Base-by-base conservation (phyloP, 306 rosid species). In the Mimosa bimucronata region DNA sequence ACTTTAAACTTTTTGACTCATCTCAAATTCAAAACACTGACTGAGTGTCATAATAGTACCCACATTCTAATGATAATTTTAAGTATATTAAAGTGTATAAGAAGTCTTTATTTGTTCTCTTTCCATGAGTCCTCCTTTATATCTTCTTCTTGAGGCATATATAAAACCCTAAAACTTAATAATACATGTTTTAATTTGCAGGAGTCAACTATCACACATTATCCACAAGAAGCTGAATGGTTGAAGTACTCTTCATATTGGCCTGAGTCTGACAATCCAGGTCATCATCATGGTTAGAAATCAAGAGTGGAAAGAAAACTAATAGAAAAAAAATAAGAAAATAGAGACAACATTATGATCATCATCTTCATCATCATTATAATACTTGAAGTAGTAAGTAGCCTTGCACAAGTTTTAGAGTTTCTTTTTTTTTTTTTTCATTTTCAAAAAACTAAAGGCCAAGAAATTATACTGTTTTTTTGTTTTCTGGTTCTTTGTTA, bases 221-320 rank as follows among this genome's bases (percentile, higher is more conserved):
- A 58, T 80, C 88, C 82, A 34, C 92, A 94, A 86, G 99, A 93
- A 82, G 85, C 92, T 71, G 99, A 95, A 64, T 95, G 99, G 99
- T 83, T 95, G 94, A 95, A 93, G 80, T 95, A 93, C 84, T 90
- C 99, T 66, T 79, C 98, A 73, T 95, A 87, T 79, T 95, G 99
- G 99, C 90, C 97, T 71, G 98, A 93, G 68, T 91, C 98, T 75
- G 86, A 87, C 85, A 81, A 87, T 79, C 88, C 90, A 44, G 83
- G 91, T 81, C 90, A 88, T 88, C 94, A 55, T 55, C 62, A 55
- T 53, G 89, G 89, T 82, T 90, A 91, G 83, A 73, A 8, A 7
- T 18, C 23, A n/a, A 19, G 71, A 79, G 16, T 3, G 14, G 46
- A 37, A 28, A 14, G 41, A 57, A 37, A 37, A 76, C 74, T n/a